phyloP scores from a whole-genome alignment of 202 grass and related monocot genomes.

The Digitaria exilis region DNA sequence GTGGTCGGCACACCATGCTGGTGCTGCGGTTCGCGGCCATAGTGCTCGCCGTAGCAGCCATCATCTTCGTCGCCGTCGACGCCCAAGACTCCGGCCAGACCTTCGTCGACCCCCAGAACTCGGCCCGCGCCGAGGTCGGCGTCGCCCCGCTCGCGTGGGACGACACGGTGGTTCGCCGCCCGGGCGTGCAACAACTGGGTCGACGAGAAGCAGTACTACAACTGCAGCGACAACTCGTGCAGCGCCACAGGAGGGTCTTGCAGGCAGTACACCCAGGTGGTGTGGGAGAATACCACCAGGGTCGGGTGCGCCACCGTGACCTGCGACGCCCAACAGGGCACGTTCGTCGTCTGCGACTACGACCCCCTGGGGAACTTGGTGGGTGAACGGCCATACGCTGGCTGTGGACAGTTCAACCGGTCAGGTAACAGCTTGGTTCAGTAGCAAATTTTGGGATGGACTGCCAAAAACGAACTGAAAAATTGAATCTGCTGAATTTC shows the following conservation, averaged over 20 bases:
- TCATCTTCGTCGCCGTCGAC: background rate
- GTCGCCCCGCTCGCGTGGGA: slow-evolving; percentile 55
- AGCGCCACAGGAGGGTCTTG: slow-evolving; percentile 6
- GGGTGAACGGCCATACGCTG: background rate
- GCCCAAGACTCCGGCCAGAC: slow-evolving; percentile 20
- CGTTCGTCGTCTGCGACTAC: slow-evolving; percentile 40
- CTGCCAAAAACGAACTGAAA: too few relatives aligned
- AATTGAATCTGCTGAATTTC: too few relatives aligned
- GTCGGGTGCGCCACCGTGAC: too few relatives aligned
- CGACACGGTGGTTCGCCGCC: background rate
- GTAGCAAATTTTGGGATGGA: too few relatives aligned
- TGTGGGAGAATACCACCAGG: too few relatives aligned
- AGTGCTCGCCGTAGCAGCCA: slow-evolving; percentile 4
- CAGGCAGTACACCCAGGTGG: too few relatives aligned
- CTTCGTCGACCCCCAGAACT: slow-evolving; percentile 50
- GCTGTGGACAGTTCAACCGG: background rate
- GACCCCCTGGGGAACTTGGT: background rate
- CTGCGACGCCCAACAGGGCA: background rate
- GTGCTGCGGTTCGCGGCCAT: background rate
- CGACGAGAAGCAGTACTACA: slow-evolving; percentile 38
- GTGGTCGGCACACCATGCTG: too few relatives aligned
- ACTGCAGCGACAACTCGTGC: slow-evolving; percentile 37
- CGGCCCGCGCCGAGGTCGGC: slow-evolving; percentile 29
- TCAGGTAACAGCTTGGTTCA: background rate
- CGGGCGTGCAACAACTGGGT: too few relatives aligned